These are phyloP conservation scores for Jamesozyma piceae DNA, from an alignment of 805 yeast genomes.

Conservation along the genomic window DNA sequence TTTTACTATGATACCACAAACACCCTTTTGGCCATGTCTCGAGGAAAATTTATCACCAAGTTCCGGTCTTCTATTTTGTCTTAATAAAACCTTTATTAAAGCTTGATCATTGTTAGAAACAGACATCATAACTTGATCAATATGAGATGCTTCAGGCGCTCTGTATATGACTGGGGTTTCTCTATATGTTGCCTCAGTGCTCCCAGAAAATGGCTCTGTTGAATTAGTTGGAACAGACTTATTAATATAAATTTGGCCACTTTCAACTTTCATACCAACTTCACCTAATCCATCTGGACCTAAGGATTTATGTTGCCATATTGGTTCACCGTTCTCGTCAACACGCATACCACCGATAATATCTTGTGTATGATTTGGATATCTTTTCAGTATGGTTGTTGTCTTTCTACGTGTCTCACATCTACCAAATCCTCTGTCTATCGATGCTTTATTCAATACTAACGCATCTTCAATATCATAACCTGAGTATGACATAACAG, in stretches of 20 bases:
- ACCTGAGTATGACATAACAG: conserved; percentile 98
- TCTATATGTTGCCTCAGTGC: conserved; percentile 49
- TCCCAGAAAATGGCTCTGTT: conserved; percentile 34
- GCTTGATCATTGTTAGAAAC: conserved; percentile 94
- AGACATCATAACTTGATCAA: conserved; percentile 96
- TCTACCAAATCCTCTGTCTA: conserved; percentile 95
- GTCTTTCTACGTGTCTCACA: conserved; percentile 93
- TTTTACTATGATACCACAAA: conserved; percentile 94
- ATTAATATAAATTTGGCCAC: conserved; percentile 90
- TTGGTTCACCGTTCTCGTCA: conserved; percentile 70
- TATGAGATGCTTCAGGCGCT: conserved; percentile 91
- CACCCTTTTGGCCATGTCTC: conserved; percentile 98
- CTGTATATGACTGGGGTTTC: conserved; percentile 88
- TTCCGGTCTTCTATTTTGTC: conserved; percentile 97
- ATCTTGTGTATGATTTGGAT: conserved; percentile 90
- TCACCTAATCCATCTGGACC: conserved; percentile 97
- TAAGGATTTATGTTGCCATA: conserved; percentile 74
- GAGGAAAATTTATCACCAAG: conserved; percentile 95
- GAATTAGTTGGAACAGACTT: conserved; percentile 84
- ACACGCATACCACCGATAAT: conserved; percentile 85
- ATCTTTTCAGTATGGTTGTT: conserved; percentile 79
- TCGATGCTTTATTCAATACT: conserved; percentile 83
- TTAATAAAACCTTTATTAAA: conserved; percentile 75
- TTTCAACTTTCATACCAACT: conserved; percentile 82
- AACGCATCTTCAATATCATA: conserved; percentile 99